Evolutionary conservation across 441 rosid species (phyloP), one percentile per base, ranked within the genome.

Genomic region (Viola pubescens): DNA sequence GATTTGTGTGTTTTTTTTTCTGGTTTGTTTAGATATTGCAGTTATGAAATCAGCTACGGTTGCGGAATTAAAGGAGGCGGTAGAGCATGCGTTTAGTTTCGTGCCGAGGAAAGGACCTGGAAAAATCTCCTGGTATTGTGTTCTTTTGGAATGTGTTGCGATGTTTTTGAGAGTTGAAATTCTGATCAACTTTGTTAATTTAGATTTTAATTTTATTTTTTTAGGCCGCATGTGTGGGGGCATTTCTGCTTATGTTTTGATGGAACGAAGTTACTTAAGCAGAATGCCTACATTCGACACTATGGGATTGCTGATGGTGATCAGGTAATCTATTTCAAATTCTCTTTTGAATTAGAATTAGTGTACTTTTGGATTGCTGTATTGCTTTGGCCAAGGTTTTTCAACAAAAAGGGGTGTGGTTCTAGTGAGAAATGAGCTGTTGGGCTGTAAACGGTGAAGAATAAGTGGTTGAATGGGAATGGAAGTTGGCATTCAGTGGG

Each of bases 161-260:
- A 11, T 57, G 26, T 52, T 47, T 53, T 45, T 8, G 34, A 26
- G 34, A 26, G 1, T 52, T 9, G 12, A 14, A 9, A 19, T 51
- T 14, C 14, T 19, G 14, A 51, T 6, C 19, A 11, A 19, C 43
- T 3, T n/a, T 60, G 7, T 56, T 14, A 16, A 26, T 26, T 0
- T 26, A 26, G 34, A 26, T 39, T 45, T 60, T 48, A 19, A 37
- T 40, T 51, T 67, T 59, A 37, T 44, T 26, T 49, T 50, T 59
- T 58, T 16, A 91, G 98, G 98, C 80, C 87, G n/a, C 98, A 89
- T 64, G 83, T 91, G 34, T 89, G 98, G 97, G 89, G 81, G 4
- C 94, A 87, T 63, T 91, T 91, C 68, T 89, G 95, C 83, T 78
- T 91, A 62, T 66, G 73, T 46, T 87, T 64, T 63, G 73, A 70